Base-by-base conservation (phyloP, 2,329 filamentous ascomycete species). In the Neofusicoccum ribis region DNA sequence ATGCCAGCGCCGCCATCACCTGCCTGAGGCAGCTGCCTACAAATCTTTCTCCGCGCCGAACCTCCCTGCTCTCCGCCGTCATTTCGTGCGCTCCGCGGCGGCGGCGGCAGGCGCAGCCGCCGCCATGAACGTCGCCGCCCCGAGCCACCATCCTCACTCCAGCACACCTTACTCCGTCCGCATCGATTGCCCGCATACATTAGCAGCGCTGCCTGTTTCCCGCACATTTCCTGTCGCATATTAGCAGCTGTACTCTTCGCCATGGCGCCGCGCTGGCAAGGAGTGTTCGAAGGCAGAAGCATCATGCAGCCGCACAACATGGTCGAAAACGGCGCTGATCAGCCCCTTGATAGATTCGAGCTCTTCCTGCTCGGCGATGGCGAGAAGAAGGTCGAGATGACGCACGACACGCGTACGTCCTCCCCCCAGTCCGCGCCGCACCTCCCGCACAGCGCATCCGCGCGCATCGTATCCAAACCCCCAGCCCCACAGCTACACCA, bases 371-470 rank as follows among this genome's bases (percentile, higher is more conserved):
- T 98, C 67, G 86, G 80, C 46, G 90, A 93, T 56, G 93, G 90
- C 68, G 92, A 99, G 85, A 95, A 94, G 84, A 98, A 97, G 81
- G 92, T 97, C 66, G 90, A 93, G 67, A 89, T 93, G 80, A 90
- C 91, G 74, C 85, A 92, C 6, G 95, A 97, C 76, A 95, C 93
- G 65, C 92, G 94, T 96, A 84, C 79, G 90, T 80, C 41, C 23
- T n/a, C 58, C 46, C 62, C n/a, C 62, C 54, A 50, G 37, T 31
- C 27, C 27, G 27, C 27, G 27, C 27, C 27, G 5, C 27, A 7
- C 27, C 27, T 31, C 27, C 27, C 17, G 46, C 41, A 54, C 47
- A 54, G 44, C 39, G 51, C 31, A 23, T 5, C 34, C 34, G 5
- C n/a, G 31, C 27, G 9, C 43, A 27, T 34, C 36, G 36, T 17